These are phyloP conservation scores for Exserohilum turcica DNA, from an alignment of 2,329 filamentous ascomycete genomes.

Conservation along the genomic window DNA sequence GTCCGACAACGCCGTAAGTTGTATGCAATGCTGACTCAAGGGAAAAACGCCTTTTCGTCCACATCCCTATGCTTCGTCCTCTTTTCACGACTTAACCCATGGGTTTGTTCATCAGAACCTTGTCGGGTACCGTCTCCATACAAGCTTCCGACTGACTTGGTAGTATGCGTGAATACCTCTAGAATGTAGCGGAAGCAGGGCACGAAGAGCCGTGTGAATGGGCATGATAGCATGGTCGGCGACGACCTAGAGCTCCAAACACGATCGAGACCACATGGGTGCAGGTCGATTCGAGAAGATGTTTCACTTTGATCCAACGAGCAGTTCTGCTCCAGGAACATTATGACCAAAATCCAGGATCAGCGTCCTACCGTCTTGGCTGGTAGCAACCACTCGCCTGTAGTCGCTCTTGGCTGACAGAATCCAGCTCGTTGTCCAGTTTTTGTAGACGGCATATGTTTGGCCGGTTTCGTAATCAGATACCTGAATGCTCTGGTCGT, in stretches of 20 bases:
- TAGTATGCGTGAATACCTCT: neutral
- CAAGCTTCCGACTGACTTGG: neutral
- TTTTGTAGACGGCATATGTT: conserved; percentile 82
- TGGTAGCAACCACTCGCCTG: conserved; percentile 89
- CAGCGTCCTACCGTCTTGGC: conserved; percentile 88
- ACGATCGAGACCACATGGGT: neutral
- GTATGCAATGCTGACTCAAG: conserved; percentile 10
- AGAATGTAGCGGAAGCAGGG: neutral
- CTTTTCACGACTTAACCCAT: neutral
- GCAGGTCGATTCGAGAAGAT: neutral
- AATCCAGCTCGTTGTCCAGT: conserved; percentile 97
- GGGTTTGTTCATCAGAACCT: neutral
- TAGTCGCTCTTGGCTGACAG: conserved; percentile 96
- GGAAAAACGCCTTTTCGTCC: neutral
- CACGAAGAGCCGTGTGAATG: neutral
- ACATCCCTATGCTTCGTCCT: neutral
- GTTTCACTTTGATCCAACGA: conserved; percentile 36
- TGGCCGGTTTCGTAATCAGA: conserved; percentile 84
- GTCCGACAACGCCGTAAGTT: neutral
- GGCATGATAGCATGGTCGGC: neutral
- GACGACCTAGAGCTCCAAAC: neutral
- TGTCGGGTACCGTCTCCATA: neutral
- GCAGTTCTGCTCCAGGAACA: conserved; percentile 58
- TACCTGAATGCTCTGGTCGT: conserved; percentile 94
- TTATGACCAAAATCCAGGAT: conserved; percentile 87